Conservation (phyloP, 1,284 basidiomycete genomes). For the Pseudomicrostroma phylloplanum region DNA sequence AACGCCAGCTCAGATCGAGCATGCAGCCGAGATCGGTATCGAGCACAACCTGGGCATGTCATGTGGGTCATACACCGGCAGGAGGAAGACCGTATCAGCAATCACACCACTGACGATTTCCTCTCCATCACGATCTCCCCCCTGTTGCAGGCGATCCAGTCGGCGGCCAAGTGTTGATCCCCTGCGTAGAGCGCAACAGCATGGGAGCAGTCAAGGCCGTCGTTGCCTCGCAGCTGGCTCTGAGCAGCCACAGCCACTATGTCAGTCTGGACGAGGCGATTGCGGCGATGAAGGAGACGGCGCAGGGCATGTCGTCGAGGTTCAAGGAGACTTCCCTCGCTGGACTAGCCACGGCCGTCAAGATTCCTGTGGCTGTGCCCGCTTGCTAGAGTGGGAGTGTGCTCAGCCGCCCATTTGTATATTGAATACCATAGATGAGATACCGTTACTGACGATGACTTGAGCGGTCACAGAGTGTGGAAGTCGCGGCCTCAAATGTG, state of each 20-base stretch:
- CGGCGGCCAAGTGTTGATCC: slow-evolving; percentile 85
- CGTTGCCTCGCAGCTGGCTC: slow-evolving; percentile 75
- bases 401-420: too few species aligned
- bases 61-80: slow-evolving; percentile 22
- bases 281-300: slow-evolving; percentile 87
- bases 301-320: slow-evolving; percentile 56
- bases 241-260: slow-evolving; percentile 79
- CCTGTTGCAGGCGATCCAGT: slow-evolving; percentile 76
- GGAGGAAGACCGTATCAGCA: too few species aligned
- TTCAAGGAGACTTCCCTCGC: slow-evolving; percentile 38
- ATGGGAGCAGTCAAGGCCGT: slow-evolving; percentile 61
- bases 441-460: too few species aligned
- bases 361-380: not conserved
- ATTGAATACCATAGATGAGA: too few species aligned
- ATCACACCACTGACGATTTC: not conserved
- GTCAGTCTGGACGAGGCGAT: slow-evolving; percentile 92
- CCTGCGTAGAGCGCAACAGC: slow-evolving; percentile 75
- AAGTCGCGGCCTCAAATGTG: too few species aligned
- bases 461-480: too few species aligned
- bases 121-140: not conserved
- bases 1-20: slow-evolving; percentile 52
- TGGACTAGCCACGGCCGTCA: not conserved
- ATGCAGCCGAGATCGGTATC: slow-evolving; percentile 93
- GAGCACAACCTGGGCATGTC: slow-evolving; percentile 50
- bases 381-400: not conserved